Conservation (phyloP, 2,329 filamentous ascomycete species). For the Nemania abortiva region DNA sequence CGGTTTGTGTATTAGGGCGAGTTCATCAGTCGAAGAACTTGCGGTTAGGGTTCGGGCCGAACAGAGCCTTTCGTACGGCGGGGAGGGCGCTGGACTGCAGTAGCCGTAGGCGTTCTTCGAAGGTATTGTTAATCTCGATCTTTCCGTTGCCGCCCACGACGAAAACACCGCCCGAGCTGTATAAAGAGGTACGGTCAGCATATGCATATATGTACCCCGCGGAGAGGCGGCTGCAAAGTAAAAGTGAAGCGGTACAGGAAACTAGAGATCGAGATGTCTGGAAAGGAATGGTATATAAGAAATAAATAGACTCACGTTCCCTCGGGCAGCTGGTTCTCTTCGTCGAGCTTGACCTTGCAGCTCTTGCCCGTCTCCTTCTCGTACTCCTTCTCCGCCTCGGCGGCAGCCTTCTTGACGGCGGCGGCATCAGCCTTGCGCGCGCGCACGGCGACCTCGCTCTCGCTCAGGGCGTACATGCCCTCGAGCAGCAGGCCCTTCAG, state of each 20-base stretch:
- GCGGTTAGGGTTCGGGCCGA: conserved; percentile 94
- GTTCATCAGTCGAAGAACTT: conserved; percentile 86
- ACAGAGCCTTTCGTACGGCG: conserved; percentile 84
- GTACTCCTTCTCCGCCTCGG: conserved; percentile 76
- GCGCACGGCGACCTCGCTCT: conserved; percentile 80
- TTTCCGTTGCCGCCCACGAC: conserved; percentile 88
- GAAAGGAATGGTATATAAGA: conserved; percentile 32
- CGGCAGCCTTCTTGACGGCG: conserved; percentile 81
- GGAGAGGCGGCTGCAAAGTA: no score
- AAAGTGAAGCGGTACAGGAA: not conserved
- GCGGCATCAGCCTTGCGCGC: conserved; percentile 84
- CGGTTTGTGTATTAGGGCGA: not conserved
- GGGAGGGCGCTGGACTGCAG: conserved; percentile 89
- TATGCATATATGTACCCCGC: not conserved
- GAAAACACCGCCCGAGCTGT: conserved; percentile 83
- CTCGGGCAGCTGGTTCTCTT: conserved; percentile 82
- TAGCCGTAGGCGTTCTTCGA: conserved; percentile 88
- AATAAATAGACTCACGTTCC: conserved; percentile 80
- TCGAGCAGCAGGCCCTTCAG: conserved; percentile 88
- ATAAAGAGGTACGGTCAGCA: conserved; percentile 35
- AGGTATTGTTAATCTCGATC: conserved; percentile 99
- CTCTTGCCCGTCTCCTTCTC: conserved; percentile 81
- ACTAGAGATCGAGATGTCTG: not conserved
- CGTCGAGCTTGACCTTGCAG: conserved; percentile 77
- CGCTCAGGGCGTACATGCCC: conserved; percentile 88